Base-by-base conservation (phyloP, 495 filamentous ascomycete species). In the Aspergillus cristatus region DNA sequence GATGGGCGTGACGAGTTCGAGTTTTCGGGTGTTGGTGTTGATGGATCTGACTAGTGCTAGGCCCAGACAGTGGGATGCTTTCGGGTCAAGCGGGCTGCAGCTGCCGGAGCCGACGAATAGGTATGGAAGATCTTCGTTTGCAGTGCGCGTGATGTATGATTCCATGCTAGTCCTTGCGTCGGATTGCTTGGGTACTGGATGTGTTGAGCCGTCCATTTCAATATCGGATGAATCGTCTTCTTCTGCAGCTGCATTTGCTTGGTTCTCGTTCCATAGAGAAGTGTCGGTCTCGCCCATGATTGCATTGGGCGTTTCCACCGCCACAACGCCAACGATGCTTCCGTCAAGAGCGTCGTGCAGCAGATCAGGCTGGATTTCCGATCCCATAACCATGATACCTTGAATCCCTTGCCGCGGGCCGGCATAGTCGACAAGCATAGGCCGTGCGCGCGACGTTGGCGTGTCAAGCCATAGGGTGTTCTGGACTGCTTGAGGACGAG, bases 401-500 rank as follows among this genome's bases (percentile, higher is more conserved):
- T 60, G 45, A 32, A 81, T 67, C 2, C 67, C 72, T 37, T 67
- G 66, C 14, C 54, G 53, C 0, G 56, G 38, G n/a, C 73, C 75
- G 0, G 63, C 57, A 43, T 81, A 81, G 38, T 62, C 47, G 30
- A 82, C 69, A n/a, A 65, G 55, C 54, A 76, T 72, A 0, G 78
- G 76, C 12, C 55, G 54, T 18, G 53, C 49, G 17, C 54, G 55
- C 7, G 62, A 69, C 2, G 81, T 49, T 0, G 75, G 72, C 2
- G 51, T 55, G 12, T 54, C 51, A 22, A 60, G 53, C 73, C 76
- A 83, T 10, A 63, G 40, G 0, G 65, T 54, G 29, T 55, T 59
- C 12, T 38, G 50, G 18, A 62, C 29, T 14, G 48, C 54, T 28
- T 50, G 48, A 7, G 58, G 48, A 8, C 60, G 62, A 12, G 53